phyloP scores from a whole-genome alignment of 352 stramenopile species.

The Globisporangium uncinulatum region DNA sequence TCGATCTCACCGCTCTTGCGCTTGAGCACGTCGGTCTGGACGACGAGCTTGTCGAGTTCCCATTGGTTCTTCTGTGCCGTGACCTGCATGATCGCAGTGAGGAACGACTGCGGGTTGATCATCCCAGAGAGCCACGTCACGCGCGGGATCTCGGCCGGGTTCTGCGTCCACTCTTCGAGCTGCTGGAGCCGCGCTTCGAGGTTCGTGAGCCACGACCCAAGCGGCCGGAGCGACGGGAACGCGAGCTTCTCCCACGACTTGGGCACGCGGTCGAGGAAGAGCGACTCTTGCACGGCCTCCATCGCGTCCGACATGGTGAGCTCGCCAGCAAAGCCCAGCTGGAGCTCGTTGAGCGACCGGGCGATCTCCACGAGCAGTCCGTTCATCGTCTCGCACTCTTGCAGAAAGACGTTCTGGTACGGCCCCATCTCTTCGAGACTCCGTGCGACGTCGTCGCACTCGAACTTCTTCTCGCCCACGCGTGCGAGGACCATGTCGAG shows the following conservation, averaged over 20 bases:
- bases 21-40: constrained; percentile 95
- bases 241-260: constrained; percentile 93
- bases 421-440: constrained; percentile 92
- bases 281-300: constrained; percentile 91
- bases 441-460: constrained; percentile 94
- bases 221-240: constrained; percentile 89
- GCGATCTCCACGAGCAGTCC: constrained; percentile 92
- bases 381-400: constrained; percentile 98
- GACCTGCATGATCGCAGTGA: constrained; percentile 97
- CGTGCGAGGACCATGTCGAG: constrained; percentile 93
- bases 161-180: constrained; percentile 96
- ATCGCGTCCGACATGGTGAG: constrained; percentile 98
- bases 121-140: constrained; percentile 95
- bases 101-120: constrained; percentile 95
- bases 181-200: constrained; percentile 90
- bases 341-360: constrained; percentile 95
- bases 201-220: constrained; percentile 93
- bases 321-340: constrained; percentile 95
- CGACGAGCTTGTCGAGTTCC: constrained; percentile 96
- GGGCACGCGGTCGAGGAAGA: constrained; percentile 93
- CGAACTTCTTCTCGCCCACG: constrained; percentile 97
- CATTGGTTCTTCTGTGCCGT: constrained; percentile 97
- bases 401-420: constrained; percentile 97
- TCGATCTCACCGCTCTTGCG: constrained; percentile 90
- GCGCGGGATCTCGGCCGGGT: constrained; percentile 94